Evolutionary conservation across 257 asterid species (phyloP).

Genomic region (Solanum appendiculatum): DNA sequence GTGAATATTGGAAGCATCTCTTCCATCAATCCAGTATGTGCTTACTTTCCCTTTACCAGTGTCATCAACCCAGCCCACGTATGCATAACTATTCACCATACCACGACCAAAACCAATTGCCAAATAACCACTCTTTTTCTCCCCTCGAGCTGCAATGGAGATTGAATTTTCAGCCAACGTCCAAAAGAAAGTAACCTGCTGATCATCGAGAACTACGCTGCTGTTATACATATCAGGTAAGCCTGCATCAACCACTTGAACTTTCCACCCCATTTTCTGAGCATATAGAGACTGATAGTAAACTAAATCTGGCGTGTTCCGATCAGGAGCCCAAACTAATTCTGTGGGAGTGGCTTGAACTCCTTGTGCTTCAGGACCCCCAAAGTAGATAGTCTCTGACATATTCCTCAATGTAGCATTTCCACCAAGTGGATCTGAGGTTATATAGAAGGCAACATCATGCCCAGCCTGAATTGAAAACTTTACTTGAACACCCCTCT

Average conservation of each 20-base stretch:
- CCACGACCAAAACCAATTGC: slow-evolving; percentile 91
- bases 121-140: slow-evolving; percentile 92
- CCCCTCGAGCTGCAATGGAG: slow-evolving; percentile 92
- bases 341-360: slow-evolving; percentile 83
- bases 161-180: slow-evolving; percentile 69
- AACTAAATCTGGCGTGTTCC: slow-evolving; percentile 90
- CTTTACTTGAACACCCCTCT: slow-evolving; percentile 88
- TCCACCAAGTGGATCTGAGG: slow-evolving; percentile 96
- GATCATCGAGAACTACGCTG: slow-evolving; percentile 93
- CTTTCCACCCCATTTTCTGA: slow-evolving; percentile 98
- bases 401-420: slow-evolving; percentile 81
- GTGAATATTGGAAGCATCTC: slow-evolving; percentile 58
- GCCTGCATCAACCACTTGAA: slow-evolving; percentile 97
- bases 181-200: slow-evolving; percentile 94
- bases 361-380: slow-evolving; percentile 93
- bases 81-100: slow-evolving; percentile 78
- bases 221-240: slow-evolving; percentile 88
- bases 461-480: slow-evolving; percentile 98
- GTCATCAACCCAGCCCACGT: slow-evolving; percentile 92
- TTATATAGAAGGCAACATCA: slow-evolving; percentile 89
- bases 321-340: slow-evolving; percentile 80
- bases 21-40: slow-evolving; percentile 84
- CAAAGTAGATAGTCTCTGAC: slow-evolving; percentile 83
- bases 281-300: slow-evolving; percentile 79
- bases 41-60: slow-evolving; percentile 71